phyloP scores from a whole-genome alignment of 148 eudicot genomes.

The Tetragonia tetragonoides region DNA sequence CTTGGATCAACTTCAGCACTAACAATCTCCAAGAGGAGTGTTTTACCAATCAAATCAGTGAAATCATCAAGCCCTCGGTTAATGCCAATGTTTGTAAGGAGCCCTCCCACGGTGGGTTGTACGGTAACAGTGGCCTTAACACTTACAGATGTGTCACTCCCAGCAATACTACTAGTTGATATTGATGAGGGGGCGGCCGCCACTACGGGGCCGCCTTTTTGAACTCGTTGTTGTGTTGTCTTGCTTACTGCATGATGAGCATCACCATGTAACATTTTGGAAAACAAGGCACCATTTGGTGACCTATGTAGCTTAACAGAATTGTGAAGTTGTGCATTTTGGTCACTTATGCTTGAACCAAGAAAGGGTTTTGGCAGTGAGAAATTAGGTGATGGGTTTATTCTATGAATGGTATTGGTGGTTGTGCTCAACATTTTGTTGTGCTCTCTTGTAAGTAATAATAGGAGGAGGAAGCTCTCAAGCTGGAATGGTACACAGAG shows the following conservation, averaged over 20 bases:
- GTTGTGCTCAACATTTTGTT: background rate
- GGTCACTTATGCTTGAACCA: background rate
- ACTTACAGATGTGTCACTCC: background rate
- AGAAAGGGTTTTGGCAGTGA: slow-evolving; percentile 4
- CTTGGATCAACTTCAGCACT: slow-evolving; percentile 35
- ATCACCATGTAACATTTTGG: too few relatives aligned
- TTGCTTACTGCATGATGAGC: too few relatives aligned
- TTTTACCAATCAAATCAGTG: slow-evolving; percentile 32
- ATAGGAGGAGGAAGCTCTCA: too few relatives aligned
- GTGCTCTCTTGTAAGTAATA: too few relatives aligned
- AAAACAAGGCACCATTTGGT: too few relatives aligned
- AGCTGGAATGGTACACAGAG: too few relatives aligned
- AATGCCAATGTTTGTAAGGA: background rate
- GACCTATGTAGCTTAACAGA: background rate
- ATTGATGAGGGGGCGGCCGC: background rate
- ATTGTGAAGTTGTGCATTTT: background rate
- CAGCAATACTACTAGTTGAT: background rate
- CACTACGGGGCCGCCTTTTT: too few relatives aligned
- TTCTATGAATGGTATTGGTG: background rate
- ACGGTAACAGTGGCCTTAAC: slow-evolving; percentile 31
- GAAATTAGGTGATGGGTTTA: background rate
- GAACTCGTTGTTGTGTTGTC: too few relatives aligned
- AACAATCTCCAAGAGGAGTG: slow-evolving; percentile 37
- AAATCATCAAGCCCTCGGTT: slow-evolving; percentile 34
- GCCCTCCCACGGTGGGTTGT: slow-evolving; percentile 20